phyloP scores from a whole-genome alignment of 495 filamentous ascomycete genomes.

The Amniculicola lignicola region DNA sequence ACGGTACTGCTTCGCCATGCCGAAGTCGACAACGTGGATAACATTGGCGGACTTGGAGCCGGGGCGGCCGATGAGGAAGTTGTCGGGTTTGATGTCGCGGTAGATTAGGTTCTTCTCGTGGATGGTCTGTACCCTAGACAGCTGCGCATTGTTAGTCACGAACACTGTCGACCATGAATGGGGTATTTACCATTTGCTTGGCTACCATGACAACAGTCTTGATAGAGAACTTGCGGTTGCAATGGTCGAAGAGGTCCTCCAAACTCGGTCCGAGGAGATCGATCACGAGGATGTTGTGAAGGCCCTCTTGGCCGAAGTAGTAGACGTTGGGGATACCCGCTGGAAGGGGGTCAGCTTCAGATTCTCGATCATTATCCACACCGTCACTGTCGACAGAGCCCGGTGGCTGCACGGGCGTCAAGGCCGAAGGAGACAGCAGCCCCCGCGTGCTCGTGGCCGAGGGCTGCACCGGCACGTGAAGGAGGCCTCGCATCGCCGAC shows the following conservation, averaged over 20 bases:
- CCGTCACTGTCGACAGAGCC: no score
- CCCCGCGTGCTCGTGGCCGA: no score
- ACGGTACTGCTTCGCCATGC: constrained; percentile 99
- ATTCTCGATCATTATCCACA: no score
- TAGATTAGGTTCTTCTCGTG: constrained; percentile 99
- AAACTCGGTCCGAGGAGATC: constrained; percentile 94
- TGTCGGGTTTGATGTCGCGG: constrained; percentile 98
- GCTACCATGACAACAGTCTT: constrained; percentile 99
- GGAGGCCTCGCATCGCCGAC: no score
- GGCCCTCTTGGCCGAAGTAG: constrained; percentile 98
- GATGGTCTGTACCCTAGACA: constrained; percentile 97
- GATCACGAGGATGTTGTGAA: constrained; percentile 99
- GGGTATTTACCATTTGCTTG: constrained; percentile 85
- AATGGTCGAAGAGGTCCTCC: constrained; percentile 97
- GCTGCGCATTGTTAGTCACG: constrained; percentile 47
- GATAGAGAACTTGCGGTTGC: constrained; percentile 87
- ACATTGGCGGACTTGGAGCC: constrained; percentile 91
- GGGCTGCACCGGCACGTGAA: no score
- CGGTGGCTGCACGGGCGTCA: no score
- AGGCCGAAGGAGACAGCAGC: no score
- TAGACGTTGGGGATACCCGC: constrained; percentile 99
- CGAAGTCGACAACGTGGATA: constrained; percentile 98
- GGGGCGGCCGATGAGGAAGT: constrained; percentile 97
- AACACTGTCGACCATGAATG: background rate
- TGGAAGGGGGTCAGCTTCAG: constrained; percentile 43